phyloP scores from a whole-genome alignment of 805 yeast genomes.

The Ogataea corticis region DNA sequence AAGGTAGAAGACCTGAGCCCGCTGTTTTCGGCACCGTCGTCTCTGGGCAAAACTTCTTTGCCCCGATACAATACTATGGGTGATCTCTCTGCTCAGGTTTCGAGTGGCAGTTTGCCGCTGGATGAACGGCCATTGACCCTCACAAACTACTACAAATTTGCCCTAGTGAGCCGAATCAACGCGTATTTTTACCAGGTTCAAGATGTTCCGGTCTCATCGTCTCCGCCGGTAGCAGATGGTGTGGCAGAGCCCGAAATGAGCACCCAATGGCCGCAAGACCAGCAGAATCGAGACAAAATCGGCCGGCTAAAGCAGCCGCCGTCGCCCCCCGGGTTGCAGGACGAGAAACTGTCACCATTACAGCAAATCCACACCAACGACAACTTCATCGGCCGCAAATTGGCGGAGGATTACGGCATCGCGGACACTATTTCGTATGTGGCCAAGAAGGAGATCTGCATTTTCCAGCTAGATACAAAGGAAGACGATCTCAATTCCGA shows the following conservation, averaged over 20 bases:
- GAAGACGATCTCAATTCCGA: constrained; percentile 14
- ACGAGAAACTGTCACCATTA: constrained; percentile 21
- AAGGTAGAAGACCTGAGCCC: constrained; percentile 25
- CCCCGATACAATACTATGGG: neutral
- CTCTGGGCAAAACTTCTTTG: constrained; percentile 1
- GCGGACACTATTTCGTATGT: constrained; percentile 31
- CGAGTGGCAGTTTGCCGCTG: constrained; percentile 2
- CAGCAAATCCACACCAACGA: constrained; percentile 33
- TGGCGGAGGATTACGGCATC: constrained; percentile 31
- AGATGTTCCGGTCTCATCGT: constrained; percentile 8
- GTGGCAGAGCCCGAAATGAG: neutral
- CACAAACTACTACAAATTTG: constrained; percentile 35
- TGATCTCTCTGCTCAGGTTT: neutral
- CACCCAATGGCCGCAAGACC: neutral
- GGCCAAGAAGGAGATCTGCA: constrained; percentile 33
- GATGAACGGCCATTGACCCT: constrained; percentile 25
- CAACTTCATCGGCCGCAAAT: constrained; percentile 24
- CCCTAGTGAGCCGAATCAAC: constrained; percentile 28
- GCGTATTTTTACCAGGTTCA: constrained; percentile 34
- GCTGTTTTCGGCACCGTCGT: constrained; percentile 19
- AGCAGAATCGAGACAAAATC: neutral
- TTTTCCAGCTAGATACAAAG: constrained; percentile 31
- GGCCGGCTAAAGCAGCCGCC: neutral
- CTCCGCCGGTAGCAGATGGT: neutral
- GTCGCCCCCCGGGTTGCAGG: constrained; percentile 1